Evolutionary conservation across 1,284 basidiomycete genomes (phyloP).

Genomic region (Cystobasidium slooffiae): DNA sequence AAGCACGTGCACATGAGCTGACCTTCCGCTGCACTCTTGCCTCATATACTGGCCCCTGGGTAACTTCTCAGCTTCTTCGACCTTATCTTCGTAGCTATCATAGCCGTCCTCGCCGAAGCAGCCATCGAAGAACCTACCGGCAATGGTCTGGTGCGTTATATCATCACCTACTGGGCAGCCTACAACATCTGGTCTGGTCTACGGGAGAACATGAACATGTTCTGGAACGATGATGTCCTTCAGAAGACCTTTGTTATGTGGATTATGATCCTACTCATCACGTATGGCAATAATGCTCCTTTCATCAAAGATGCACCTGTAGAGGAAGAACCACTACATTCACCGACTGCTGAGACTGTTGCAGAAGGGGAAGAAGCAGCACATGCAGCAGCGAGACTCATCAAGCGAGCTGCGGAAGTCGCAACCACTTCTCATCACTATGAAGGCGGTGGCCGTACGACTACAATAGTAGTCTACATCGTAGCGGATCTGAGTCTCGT

Average conservation of each 20-base stretch:
- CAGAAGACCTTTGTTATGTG: constrained; percentile 29
- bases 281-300: constrained; percentile 26
- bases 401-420: constrained; percentile 10
- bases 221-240: constrained; percentile 39
- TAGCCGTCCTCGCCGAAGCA: constrained; percentile 27
- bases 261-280: constrained; percentile 39
- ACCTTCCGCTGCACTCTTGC: neutral
- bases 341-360: neutral
- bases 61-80: constrained; percentile 15
- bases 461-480: constrained; percentile 29
- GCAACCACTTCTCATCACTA: constrained; percentile 11
- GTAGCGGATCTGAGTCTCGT: constrained; percentile 17
- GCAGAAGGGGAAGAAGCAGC: constrained; percentile 10
- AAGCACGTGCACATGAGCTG: constrained; percentile 1
- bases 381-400: neutral
- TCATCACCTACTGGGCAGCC: constrained; percentile 27
- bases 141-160: constrained; percentile 22
- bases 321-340: neutral
- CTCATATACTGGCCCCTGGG: neutral
- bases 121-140: constrained; percentile 26
- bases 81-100: constrained; percentile 31
- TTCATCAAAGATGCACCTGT: constrained; percentile 10
- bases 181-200: constrained; percentile 31
- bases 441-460: constrained; percentile 25
- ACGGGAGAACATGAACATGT: constrained; percentile 34